A percentile compares a stretch with the other conserved stretches of the same genome.
These are phyloP conservation scores for Fusarium sp. DNA, from an alignment of 2,329 filamentous ascomycete species.

Conservation along the genomic window DNA sequence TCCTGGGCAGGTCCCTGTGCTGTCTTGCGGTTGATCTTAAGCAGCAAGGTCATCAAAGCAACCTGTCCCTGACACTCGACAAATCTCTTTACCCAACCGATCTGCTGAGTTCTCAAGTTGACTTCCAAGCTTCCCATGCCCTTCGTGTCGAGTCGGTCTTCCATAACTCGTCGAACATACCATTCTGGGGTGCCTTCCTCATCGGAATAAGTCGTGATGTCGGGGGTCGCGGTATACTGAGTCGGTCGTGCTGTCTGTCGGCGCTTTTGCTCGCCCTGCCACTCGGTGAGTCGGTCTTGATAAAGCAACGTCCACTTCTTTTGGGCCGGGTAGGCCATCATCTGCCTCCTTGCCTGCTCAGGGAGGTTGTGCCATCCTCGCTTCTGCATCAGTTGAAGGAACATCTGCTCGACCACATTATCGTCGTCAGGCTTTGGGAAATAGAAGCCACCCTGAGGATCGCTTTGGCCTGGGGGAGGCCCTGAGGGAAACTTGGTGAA, in stretches of 20 bases:
- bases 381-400: constrained; percentile 94
- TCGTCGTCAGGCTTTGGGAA: constrained; percentile 83
- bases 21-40: constrained; percentile 92
- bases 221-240: constrained; percentile 74
- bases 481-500: constrained; percentile 63
- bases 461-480: constrained; percentile 49
- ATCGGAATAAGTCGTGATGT: constrained; percentile 82
- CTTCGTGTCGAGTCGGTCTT: constrained; percentile 92
- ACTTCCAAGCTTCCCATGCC: constrained; percentile 93
- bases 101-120: constrained; percentile 94
- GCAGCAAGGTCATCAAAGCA: constrained; percentile 90
- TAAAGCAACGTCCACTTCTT: constrained; percentile 99
- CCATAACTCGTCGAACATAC: constrained; percentile 97
- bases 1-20: constrained; percentile 76
- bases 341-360: constrained; percentile 92
- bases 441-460: constrained; percentile 64
- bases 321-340: constrained; percentile 91
- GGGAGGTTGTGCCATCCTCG: constrained; percentile 97
- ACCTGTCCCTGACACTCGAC: constrained; percentile 98
- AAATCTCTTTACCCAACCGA: constrained; percentile 96
- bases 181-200: constrained; percentile 97
- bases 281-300: constrained; percentile 92
- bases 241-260: constrained; percentile 78
- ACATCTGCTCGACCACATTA: constrained; percentile 88
- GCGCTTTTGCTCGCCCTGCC: constrained; percentile 93